Percentiles rank a stretch among this genome's conserved stretches.
These are phyloP conservation scores for Penicillium ucsense DNA, from an alignment of 495 filamentous ascomycete genomes.

Conservation along the genomic window DNA sequence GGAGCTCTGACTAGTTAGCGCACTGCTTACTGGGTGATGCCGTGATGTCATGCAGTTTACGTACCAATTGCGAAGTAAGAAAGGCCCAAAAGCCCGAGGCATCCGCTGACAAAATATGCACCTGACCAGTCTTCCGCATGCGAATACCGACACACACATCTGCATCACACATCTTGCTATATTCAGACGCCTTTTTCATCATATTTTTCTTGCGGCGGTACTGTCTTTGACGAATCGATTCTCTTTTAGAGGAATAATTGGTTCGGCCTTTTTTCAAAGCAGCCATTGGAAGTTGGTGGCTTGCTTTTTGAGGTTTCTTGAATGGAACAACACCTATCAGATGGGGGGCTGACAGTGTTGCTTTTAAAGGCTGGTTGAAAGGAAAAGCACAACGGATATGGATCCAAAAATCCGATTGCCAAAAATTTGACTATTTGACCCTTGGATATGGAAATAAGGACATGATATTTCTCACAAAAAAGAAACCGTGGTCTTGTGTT, in stretches of 20 bases:
- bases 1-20: background rate
- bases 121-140: background rate
- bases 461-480: too few species aligned
- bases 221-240: conserved; percentile 1
- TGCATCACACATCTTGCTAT: conserved; percentile 1
- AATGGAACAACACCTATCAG: background rate
- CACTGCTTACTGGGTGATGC: background rate
- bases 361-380: background rate
- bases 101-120: background rate
- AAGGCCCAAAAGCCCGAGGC: background rate
- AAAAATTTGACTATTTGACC: too few species aligned
- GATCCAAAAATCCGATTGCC: too few species aligned
- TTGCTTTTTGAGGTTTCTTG: background rate
- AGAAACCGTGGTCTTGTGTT: too few species aligned
- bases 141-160: background rate
- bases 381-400: too few species aligned
- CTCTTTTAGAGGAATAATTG: background rate
- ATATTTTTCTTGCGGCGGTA: background rate
- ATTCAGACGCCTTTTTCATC: conserved; percentile 1
- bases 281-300: background rate
- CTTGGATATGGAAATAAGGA: too few species aligned
- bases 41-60: background rate
- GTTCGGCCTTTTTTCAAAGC: background rate
- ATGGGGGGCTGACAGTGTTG: background rate
- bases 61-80: background rate